Percentiles rank a stretch among this genome's conserved stretches.
These are phyloP conservation scores for Aspergillus quadrilineatus DNA, from an alignment of 2,329 filamentous ascomycete genomes.

Conservation along the genomic window DNA sequence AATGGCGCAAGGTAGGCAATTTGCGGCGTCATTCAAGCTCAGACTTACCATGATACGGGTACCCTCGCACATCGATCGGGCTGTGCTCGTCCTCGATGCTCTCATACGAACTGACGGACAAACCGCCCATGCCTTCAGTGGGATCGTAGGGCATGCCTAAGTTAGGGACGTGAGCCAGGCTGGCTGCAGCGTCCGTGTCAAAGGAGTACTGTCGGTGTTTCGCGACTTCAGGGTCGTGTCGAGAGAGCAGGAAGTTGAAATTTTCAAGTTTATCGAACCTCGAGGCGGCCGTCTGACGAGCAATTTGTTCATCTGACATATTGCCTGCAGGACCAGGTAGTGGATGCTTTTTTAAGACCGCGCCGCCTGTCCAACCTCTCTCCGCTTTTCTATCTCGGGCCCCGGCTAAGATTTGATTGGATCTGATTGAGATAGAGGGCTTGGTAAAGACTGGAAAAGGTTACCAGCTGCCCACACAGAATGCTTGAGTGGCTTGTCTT, in stretches of 20 bases:
- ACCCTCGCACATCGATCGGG: conserved; percentile 39
- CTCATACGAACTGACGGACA: conserved; percentile 44
- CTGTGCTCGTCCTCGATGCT: conserved; percentile 42
- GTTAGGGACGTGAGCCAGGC: conserved; percentile 33
- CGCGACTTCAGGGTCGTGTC: conserved; percentile 31
- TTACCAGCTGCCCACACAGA: conserved; percentile 11
- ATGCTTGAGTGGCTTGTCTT: conserved; percentile 19
- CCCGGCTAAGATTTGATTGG: conserved; percentile 3
- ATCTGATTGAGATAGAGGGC: conserved; percentile 16
- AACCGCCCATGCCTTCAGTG: conserved; percentile 41
- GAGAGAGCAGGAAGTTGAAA: conserved; percentile 38
- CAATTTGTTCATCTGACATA: conserved; percentile 36
- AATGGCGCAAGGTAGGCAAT: conserved; percentile 39
- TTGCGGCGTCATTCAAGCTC: conserved; percentile 25
- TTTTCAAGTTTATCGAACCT: conserved; percentile 37
- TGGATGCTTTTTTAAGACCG: conserved; percentile 16
- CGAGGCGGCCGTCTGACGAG: conserved; percentile 27
- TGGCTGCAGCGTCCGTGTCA: conserved; percentile 32
- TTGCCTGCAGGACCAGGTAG: conserved; percentile 18
- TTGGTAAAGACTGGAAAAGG: conserved; percentile 7
- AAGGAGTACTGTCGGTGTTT: conserved; percentile 41
- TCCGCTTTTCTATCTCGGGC: conserved; percentile 7
- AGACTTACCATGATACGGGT: conserved; percentile 43
- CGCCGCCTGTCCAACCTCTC: conserved; percentile 13
- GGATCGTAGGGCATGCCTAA: conserved; percentile 42